A percentile compares a stretch with the other conserved stretches of the same genome.
Conservation (phyloP, 768 basidiomycete species). For the Chalciporus sphaerocephalus region DNA sequence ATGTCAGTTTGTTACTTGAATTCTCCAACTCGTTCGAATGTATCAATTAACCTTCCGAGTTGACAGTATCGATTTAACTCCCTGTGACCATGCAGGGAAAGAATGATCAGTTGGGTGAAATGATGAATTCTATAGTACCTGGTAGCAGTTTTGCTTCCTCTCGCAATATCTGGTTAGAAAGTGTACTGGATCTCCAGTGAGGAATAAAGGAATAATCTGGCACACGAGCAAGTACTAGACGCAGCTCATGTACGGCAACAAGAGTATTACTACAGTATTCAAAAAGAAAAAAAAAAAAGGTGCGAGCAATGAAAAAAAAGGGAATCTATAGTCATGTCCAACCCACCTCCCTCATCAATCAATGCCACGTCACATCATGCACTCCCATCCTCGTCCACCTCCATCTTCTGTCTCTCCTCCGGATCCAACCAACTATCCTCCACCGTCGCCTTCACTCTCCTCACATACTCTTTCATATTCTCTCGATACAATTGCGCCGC, state of each 20-base stretch:
- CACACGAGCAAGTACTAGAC: neutral
- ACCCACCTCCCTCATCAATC: too few relatives aligned
- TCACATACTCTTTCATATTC: conserved; percentile 97
- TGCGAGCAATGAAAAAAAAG: neutral
- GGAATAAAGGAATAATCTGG: too few relatives aligned
- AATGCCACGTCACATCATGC: neutral
- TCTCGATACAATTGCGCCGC: conserved; percentile 95
- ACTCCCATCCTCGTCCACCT: conserved; percentile 30
- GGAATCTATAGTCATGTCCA: conserved; percentile 3
- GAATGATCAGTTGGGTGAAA: too few relatives aligned
- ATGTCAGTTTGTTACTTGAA: too few relatives aligned
- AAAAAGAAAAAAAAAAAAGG: conserved; percentile 3
- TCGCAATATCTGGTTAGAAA: too few relatives aligned
- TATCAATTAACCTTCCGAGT: too few relatives aligned
- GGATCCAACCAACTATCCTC: conserved; percentile 93
- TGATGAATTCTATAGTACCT: too few relatives aligned
- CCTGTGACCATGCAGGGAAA: too few relatives aligned
- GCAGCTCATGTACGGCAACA: neutral
- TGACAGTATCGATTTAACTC: too few relatives aligned
- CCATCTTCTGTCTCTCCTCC: conserved; percentile 60
- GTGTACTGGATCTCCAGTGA: too few relatives aligned
- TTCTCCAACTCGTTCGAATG: too few relatives aligned
- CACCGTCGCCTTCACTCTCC: conserved; percentile 87
- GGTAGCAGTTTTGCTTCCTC: too few relatives aligned
- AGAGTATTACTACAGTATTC: conserved; percentile 3